Evolutionary conservation across 257 asterid genomes (phyloP).

Genomic region (Gynochthodes officinalis): DNA sequence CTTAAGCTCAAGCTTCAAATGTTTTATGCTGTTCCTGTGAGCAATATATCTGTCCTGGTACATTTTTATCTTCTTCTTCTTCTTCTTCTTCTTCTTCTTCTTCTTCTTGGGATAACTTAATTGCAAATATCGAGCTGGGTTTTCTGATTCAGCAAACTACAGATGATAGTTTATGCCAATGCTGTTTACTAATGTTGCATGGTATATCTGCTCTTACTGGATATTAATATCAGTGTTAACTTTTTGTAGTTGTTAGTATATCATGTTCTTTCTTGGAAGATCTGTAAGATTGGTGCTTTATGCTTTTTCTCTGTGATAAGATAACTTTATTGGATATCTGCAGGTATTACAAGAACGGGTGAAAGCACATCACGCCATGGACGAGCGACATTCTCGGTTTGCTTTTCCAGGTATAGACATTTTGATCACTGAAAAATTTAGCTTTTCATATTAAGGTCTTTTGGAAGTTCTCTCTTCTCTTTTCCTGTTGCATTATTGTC

Average conservation of each 20-base stretch:
- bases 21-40: background rate
- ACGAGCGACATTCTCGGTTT: constrained; percentile 97
- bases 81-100: background rate
- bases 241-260: background rate
- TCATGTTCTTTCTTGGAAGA: background rate
- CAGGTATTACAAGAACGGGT: constrained; percentile 98
- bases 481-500: background rate
- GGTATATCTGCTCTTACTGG: background rate
- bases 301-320: too few species aligned
- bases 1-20: background rate
- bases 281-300: too few species aligned
- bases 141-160: background rate
- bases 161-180: constrained; percentile 1
- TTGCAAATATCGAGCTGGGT: background rate
- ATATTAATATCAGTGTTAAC: background rate
- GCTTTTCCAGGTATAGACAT: constrained; percentile 79
- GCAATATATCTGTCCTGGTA: too few species aligned
- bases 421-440: background rate
- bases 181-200: background rate
- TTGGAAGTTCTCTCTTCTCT: constrained; percentile 13
- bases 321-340: constrained; percentile 30
- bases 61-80: too few species aligned
- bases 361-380: constrained; percentile 99
- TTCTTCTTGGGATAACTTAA: background rate
- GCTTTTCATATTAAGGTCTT: background rate